Conservation (phyloP, 129 eudicot species). For the Helianthus tuberosus region DNA sequence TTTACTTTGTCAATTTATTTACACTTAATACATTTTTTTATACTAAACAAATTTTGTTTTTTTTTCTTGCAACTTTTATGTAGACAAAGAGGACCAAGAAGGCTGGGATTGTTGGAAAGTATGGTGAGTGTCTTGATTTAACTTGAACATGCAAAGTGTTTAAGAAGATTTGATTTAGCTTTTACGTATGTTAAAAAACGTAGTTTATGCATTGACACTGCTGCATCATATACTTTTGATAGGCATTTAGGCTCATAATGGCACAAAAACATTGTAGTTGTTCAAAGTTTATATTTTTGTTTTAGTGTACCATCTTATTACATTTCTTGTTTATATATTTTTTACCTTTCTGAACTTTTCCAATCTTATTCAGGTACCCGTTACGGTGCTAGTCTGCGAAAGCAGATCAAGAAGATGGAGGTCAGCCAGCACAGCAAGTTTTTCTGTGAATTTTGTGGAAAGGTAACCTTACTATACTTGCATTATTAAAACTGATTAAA, state of each 20-base stretch:
- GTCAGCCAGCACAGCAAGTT: conserved; percentile 90
- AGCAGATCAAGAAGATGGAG: conserved; percentile 96
- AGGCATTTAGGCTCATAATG: no score
- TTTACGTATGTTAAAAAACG: background rate
- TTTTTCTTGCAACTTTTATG: conserved; percentile 1
- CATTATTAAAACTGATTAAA: background rate
- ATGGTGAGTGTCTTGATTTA: conserved; percentile 39
- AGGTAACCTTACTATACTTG: conserved; percentile 38
- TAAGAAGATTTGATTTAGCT: background rate
- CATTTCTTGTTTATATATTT: background rate
- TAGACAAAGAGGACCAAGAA: conserved; percentile 78
- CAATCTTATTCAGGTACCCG: conserved; percentile 64
- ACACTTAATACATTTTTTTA: background rate
- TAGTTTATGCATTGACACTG: background rate
- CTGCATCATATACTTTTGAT: background rate
- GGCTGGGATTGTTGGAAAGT: conserved; percentile 78
- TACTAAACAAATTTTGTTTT: background rate
- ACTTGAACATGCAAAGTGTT: background rate
- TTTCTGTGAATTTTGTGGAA: conserved; percentile 91
- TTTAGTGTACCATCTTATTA: background rate
- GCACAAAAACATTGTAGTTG: no score
- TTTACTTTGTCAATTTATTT: background rate
- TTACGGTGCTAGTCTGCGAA: conserved; percentile 97
- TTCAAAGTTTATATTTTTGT: no score
- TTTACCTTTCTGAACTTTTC: background rate